Conservation (phyloP, 805 yeast genomes). For the Candida ficus region DNA sequence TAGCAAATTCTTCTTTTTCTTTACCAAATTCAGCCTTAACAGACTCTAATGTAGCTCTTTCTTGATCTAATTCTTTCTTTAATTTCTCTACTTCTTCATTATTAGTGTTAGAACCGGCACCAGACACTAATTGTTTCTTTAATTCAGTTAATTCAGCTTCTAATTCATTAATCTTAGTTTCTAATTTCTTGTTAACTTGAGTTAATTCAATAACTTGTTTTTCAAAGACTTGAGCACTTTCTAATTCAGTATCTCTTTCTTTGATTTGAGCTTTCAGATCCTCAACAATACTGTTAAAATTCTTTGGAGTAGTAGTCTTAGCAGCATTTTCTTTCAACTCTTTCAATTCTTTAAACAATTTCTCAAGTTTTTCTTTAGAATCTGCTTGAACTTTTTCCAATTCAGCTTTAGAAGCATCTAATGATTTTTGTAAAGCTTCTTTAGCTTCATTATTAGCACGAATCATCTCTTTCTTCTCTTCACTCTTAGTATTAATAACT, state of each 20-base stretch:
- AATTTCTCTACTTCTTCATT: constrained; percentile 7
- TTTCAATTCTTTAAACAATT: constrained; percentile 16
- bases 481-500: constrained; percentile 20
- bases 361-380: constrained; percentile 3
- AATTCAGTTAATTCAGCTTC: constrained; percentile 11
- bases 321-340: constrained; percentile 16
- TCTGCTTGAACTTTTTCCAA: constrained; percentile 10
- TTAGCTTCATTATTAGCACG: constrained; percentile 16
- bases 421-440: constrained; percentile 11
- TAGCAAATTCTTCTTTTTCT: constrained; percentile 14
- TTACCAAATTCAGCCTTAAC: constrained; percentile 18
- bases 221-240: constrained; percentile 35
- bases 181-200: constrained; percentile 31
- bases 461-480: constrained; percentile 17
- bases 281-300: constrained; percentile 2
- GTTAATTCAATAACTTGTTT: constrained; percentile 29
- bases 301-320: constrained; percentile 1
- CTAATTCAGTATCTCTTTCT: constrained; percentile 18
- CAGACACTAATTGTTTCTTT: constrained; percentile 7
- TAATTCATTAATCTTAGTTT: constrained; percentile 14
- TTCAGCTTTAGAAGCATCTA: constrained; percentile 10
- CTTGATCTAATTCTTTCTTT: constrained; percentile 5
- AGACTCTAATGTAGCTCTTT: constrained; percentile 1
- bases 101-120: constrained; percentile 9
- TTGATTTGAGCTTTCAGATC: constrained; percentile 17